A percentile compares a stretch with the other conserved stretches of the same genome.
Conservation (phyloP, 108 stramenopile genomes). For the Skeletonema potamos region DNA sequence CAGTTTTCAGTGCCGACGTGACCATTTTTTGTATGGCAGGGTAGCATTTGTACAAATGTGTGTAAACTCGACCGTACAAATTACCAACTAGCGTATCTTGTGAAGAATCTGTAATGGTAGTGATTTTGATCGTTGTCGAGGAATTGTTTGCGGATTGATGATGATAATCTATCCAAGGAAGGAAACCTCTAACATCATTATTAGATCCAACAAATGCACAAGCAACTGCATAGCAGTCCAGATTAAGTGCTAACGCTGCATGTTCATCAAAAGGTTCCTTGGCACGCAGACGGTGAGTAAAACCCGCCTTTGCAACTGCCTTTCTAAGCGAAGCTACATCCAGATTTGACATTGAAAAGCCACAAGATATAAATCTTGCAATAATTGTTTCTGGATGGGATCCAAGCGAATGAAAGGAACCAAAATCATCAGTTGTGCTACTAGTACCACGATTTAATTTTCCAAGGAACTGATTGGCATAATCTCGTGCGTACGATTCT, state of each 20-base stretch:
- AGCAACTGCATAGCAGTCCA: conserved; percentile 59
- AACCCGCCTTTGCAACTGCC: conserved; percentile 21
- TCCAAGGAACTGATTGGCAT: conserved; percentile 50
- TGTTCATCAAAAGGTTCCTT: conserved; percentile 83
- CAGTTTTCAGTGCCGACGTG: conserved; percentile 56
- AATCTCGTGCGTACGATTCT: conserved; percentile 54
- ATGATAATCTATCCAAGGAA: conserved; percentile 24
- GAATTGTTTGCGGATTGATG: neutral
- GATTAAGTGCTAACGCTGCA: conserved; percentile 61
- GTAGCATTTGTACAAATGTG: conserved; percentile 46
- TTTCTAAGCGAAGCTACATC: conserved; percentile 18
- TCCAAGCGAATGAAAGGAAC: conserved; percentile 34
- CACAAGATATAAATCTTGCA: conserved; percentile 10
- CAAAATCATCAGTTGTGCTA: neutral
- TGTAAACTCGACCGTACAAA: conserved; percentile 54
- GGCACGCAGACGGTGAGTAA: conserved; percentile 11
- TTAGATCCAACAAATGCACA: conserved; percentile 25
- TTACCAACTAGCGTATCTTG: conserved; percentile 44
- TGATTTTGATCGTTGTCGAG: conserved; percentile 2
- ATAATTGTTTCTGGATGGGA: conserved; percentile 8
- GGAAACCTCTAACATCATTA: conserved; percentile 19
- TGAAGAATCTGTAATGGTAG: conserved; percentile 14
- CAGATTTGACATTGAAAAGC: conserved; percentile 28
- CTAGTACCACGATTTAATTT: conserved; percentile 55
- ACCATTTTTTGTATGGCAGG: conserved; percentile 75